These are phyloP conservation scores for Urochloa ruziziensis DNA, from an alignment of 176 grass and related monocot genomes.

Conservation along the genomic window DNA sequence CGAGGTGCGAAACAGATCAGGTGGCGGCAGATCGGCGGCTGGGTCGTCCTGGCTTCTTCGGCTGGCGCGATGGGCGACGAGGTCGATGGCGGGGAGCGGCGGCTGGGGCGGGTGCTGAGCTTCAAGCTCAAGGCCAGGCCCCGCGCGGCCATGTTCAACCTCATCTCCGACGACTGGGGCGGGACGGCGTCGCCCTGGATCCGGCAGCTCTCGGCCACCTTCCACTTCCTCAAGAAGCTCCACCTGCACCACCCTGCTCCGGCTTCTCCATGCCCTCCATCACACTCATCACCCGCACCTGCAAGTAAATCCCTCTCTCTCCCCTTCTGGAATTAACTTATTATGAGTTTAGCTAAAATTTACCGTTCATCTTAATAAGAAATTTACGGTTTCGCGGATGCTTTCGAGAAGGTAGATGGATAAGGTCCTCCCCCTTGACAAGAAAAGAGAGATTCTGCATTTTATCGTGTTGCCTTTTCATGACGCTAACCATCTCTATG, in stretches of 20 bases:
- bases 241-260: conserved; percentile 90
- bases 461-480: conserved; percentile 4
- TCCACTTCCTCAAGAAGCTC: conserved; percentile 71
- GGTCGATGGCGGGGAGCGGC: conserved; percentile 6
- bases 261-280: conserved; percentile 88
- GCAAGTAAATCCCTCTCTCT: conserved; percentile 53
- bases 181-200: conserved; percentile 81
- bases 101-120: conserved; percentile 49
- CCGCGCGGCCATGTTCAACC: conserved; percentile 94
- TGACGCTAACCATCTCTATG: neutral
- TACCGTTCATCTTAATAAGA: neutral
- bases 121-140: conserved; percentile 92
- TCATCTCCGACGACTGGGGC: conserved; percentile 91
- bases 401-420: neutral
- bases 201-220: conserved; percentile 52
- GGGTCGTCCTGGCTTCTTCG: neutral
- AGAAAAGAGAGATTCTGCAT: neutral
- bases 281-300: conserved; percentile 53
- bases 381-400: neutral
- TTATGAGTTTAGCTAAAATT: neutral
- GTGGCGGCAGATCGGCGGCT: conserved; percentile 3
- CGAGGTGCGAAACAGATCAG: conserved; percentile 35
- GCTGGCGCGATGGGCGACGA: conserved; percentile 1
- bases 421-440: neutral
- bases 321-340: neutral